phyloP scores from a whole-genome alignment of 805 yeast genomes.

The Wickerhamiella musiphila region DNA sequence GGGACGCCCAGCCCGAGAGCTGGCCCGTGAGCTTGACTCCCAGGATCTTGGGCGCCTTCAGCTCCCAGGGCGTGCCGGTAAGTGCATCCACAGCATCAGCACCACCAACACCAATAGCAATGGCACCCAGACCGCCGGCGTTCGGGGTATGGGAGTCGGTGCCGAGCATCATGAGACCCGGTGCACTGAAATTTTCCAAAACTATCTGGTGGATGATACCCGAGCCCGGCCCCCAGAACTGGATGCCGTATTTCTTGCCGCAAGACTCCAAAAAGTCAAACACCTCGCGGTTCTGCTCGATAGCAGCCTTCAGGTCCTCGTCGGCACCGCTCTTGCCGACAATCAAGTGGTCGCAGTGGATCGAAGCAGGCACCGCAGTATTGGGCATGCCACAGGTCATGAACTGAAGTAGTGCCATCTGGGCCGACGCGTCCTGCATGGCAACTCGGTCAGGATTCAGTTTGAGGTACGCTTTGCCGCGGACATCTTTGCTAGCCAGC shows the following conservation, averaged over 20 bases:
- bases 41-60: slow-evolving; percentile 87
- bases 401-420: slow-evolving; percentile 95
- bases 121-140: slow-evolving; percentile 97
- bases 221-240: slow-evolving; percentile 98
- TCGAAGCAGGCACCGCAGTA: slow-evolving; percentile 86
- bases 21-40: slow-evolving; percentile 89
- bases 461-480: slow-evolving; percentile 85
- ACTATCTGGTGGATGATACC: slow-evolving; percentile 98
- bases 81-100: slow-evolving; percentile 98
- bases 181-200: slow-evolving; percentile 88
- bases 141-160: slow-evolving; percentile 98
- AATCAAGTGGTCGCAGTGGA: slow-evolving; percentile 95
- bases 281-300: slow-evolving; percentile 80
- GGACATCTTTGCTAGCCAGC: slow-evolving; percentile 39
- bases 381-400: slow-evolving; percentile 87
- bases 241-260: slow-evolving; percentile 88
- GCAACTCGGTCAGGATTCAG: slow-evolving; percentile 96
- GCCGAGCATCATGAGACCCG: slow-evolving; percentile 94
- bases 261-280: slow-evolving; percentile 87
- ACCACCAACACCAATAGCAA: slow-evolving; percentile 99
- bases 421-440: slow-evolving; percentile 99
- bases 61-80: slow-evolving; percentile 96
- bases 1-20: slow-evolving; percentile 88
- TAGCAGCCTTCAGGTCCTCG: slow-evolving; percentile 62
- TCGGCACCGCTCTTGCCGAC: slow-evolving; percentile 92